These are phyloP conservation scores for Talaromyces sp. DNA, from an alignment of 2,329 filamentous ascomycete species.

Conservation along the genomic window DNA sequence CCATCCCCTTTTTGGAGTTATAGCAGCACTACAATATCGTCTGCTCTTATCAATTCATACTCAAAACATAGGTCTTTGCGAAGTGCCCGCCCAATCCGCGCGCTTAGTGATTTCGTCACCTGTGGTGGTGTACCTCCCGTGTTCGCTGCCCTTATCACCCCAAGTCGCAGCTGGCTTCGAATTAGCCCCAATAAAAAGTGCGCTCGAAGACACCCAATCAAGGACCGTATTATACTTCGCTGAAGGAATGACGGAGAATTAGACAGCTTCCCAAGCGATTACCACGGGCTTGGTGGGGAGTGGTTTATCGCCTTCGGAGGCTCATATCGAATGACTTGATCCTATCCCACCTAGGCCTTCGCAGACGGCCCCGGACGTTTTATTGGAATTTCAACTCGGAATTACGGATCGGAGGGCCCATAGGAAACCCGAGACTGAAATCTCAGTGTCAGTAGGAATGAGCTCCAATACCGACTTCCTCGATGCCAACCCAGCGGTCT, in stretches of 20 bases:
- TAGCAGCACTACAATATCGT: not conserved
- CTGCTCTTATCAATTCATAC: not conserved
- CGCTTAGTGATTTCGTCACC: slow-evolving; percentile 15
- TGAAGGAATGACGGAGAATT: slow-evolving; percentile 20
- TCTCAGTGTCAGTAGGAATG: slow-evolving; percentile 37
- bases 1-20: not conserved
- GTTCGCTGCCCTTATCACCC: slow-evolving; percentile 6
- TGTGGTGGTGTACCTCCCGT: slow-evolving; percentile 11
- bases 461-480: slow-evolving; percentile 40
- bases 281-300: slow-evolving; percentile 22
- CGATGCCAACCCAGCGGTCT: slow-evolving; percentile 38
- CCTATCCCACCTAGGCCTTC: slow-evolving; percentile 15
- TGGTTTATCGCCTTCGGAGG: slow-evolving; percentile 28
- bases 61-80: not conserved
- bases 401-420: not conserved
- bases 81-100: not conserved
- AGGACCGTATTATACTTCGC: not conserved
- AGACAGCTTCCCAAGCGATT: slow-evolving; percentile 20
- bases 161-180: not conserved
- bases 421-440: not conserved
- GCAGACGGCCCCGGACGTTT: slow-evolving; percentile 24
- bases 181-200: not conserved
- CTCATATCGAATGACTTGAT: slow-evolving; percentile 38
- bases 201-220: not conserved
- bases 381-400: slow-evolving; percentile 6